Evolutionary conservation across 108 stramenopile species (phyloP).

Genomic region (Epipyxis sp.): DNA sequence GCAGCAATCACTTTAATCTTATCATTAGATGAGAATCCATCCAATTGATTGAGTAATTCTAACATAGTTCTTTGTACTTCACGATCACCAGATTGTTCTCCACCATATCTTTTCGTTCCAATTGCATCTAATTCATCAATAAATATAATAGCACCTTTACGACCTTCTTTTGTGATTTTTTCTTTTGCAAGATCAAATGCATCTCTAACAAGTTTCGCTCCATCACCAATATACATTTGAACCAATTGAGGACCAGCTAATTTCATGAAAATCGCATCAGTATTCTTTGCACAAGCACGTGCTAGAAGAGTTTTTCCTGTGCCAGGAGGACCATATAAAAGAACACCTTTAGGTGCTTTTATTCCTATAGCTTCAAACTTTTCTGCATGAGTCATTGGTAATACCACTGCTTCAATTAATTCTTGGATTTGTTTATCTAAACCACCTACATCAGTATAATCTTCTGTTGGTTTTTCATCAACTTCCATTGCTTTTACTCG

Average conservation of each 20-base stretch:
- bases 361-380: conserved; percentile 97
- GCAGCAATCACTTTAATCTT: conserved; percentile 99
- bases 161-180: conserved; percentile 71
- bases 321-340: conserved; percentile 84
- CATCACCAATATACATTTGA: conserved; percentile 98
- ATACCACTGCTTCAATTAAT: conserved; percentile 96
- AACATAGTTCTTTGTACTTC: conserved; percentile 99
- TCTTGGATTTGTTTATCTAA: conserved; percentile 98
- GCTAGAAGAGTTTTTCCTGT: conserved; percentile 98
- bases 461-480: conserved; percentile 87
- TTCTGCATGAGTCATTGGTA: conserved; percentile 98
- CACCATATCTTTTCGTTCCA: conserved; percentile 96
- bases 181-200: conserved; percentile 96
- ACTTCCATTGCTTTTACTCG: conserved; percentile 96
- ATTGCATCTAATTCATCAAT: conserved; percentile 99
- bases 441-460: conserved; percentile 88
- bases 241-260: conserved; percentile 96
- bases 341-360: conserved; percentile 92
- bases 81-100: conserved; percentile 94
- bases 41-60: conserved; percentile 94
- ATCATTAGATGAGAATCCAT: conserved; percentile 91
- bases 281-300: conserved; percentile 97
- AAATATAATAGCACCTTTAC: conserved; percentile 81
- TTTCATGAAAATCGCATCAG: conserved; percentile 97
- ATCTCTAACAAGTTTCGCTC: conserved; percentile 96